Base-by-base conservation (phyloP, 2,329 filamentous ascomycete species). In the Thielaviopsis cerberus region DNA sequence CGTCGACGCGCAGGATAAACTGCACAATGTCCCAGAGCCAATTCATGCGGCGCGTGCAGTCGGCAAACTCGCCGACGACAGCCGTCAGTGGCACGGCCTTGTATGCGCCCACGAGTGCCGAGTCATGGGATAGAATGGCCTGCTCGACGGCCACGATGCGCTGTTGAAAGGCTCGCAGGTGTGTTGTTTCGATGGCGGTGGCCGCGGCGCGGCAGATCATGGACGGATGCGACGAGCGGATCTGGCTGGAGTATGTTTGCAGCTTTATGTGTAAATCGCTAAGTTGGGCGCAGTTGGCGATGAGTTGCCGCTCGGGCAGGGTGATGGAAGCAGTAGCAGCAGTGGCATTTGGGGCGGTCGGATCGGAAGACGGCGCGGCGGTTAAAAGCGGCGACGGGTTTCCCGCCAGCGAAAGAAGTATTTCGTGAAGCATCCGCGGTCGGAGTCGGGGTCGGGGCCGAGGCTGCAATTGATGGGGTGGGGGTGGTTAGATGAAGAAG, bases 391-490 rank as follows among this genome's bases (percentile, higher is more conserved):
- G 85, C 63, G 91, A 96, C 63, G 87, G 85, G 72, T 97, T 88
- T 64, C 92, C 91, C 66, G 90, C 94, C 71, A 97, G 83, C 70
- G 90, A 91, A 71, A 98, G 84, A 71, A 97, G 82, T 74, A 98
- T 88, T 77, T 98, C 92, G 80, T 97, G 92, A 70, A 98, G 86
- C 92, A 98, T 98, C 64, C 64, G 53, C 54, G 23, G 26, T 51
- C 37, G 45, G 26, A 22, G 45, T 57, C 41, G 48, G 51, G 41
- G 4, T 37, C 54, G 45, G 20, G 41, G 50, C 3, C 22, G n/a
- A 11, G 11, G 17, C 22, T 3, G 41, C 10, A 22, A 4, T 20
- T 3, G 37, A 20, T 45, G 37, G 6, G 17, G 3, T 51, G 11
- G 13, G 22, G 50, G 6, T 51, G 1, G 20, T 7, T 7, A 51